These are phyloP conservation scores for Geopyxis carbonaria DNA, from an alignment of 495 filamentous ascomycete species.

Conservation along the genomic window DNA sequence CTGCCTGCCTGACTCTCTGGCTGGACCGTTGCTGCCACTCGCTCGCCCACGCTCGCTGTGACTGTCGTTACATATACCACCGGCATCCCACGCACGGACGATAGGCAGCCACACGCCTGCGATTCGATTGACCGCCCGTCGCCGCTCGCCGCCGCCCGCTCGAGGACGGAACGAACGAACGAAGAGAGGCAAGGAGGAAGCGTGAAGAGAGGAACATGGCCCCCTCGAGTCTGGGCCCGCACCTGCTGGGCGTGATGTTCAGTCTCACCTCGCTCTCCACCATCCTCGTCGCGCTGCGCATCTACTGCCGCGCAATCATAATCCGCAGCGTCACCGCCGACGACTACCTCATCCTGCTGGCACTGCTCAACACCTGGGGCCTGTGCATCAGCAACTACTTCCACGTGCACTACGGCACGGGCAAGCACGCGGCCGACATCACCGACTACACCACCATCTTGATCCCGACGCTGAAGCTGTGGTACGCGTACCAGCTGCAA, in stretches of 20 bases:
- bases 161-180: too few species aligned
- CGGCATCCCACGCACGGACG: too few species aligned
- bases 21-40: too few species aligned
- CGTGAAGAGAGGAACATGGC: too few species aligned
- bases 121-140: too few species aligned
- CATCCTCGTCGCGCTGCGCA: slow-evolving; percentile 12
- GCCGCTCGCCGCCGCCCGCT: too few species aligned
- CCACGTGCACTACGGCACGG: slow-evolving; percentile 15
- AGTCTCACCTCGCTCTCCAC: slow-evolving; percentile 11
- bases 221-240: slow-evolving; percentile 5
- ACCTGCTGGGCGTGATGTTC: slow-evolving; percentile 11
- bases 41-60: too few species aligned
- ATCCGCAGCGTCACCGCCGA: slow-evolving; percentile 9
- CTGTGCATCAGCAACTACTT: slow-evolving; percentile 7
- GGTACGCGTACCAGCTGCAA: slow-evolving; percentile 22
- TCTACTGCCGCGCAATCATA: slow-evolving; percentile 13
- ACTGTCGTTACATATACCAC: too few species aligned
- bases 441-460: slow-evolving; percentile 4
- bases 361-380: slow-evolving; percentile 5
- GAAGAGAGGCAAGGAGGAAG: too few species aligned
- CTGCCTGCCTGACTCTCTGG: too few species aligned
- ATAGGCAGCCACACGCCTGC: too few species aligned
- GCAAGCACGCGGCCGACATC: slow-evolving; percentile 3
- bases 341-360: slow-evolving; percentile 17
- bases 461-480: slow-evolving; percentile 16